Conservation (phyloP, 805 yeast species). For the Danielia reshetovae region DNA sequence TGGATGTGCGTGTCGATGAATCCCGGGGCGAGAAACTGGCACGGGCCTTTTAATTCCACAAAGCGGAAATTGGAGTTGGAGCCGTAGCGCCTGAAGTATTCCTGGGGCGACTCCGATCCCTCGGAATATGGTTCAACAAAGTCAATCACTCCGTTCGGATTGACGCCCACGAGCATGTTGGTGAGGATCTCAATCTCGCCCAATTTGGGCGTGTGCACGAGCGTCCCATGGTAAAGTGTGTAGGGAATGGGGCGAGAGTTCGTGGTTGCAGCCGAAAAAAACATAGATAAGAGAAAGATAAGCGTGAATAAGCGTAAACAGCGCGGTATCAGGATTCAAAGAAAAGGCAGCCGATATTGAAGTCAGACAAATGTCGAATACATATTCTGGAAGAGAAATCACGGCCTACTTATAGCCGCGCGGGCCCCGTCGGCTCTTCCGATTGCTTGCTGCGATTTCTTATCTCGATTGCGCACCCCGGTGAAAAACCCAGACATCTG, state of each 20-base stretch:
- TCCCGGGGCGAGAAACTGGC: conserved; percentile 59
- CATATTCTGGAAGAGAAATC: too few relatives aligned
- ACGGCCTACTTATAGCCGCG: too few relatives aligned
- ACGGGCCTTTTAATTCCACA: conserved; percentile 29
- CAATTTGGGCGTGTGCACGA: conserved; percentile 66
- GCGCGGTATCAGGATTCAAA: too few relatives aligned
- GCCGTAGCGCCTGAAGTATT: conserved; percentile 16
- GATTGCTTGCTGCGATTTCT: too few relatives aligned
- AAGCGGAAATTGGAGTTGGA: conserved; percentile 12
- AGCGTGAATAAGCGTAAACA: too few relatives aligned
- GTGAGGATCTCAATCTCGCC: conserved; percentile 54
- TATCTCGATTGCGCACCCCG: too few relatives aligned
- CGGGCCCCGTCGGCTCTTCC: too few relatives aligned
- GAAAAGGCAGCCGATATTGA: too few relatives aligned
- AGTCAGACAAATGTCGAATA: too few relatives aligned
- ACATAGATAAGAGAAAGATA: too few relatives aligned
- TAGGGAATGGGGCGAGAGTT: conserved; percentile 11
- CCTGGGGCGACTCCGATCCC: conserved; percentile 14
- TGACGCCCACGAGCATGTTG: conserved; percentile 62
- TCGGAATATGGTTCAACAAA: conserved; percentile 22
- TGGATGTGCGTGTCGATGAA: conserved; percentile 45
- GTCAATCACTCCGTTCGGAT: conserved; percentile 49
- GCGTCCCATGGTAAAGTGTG: conserved; percentile 62
- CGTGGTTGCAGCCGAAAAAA: neutral
- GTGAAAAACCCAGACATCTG: too few relatives aligned